Base-by-base conservation (phyloP, 2,329 filamentous ascomycete species). In the Alternaria consortialis region DNA sequence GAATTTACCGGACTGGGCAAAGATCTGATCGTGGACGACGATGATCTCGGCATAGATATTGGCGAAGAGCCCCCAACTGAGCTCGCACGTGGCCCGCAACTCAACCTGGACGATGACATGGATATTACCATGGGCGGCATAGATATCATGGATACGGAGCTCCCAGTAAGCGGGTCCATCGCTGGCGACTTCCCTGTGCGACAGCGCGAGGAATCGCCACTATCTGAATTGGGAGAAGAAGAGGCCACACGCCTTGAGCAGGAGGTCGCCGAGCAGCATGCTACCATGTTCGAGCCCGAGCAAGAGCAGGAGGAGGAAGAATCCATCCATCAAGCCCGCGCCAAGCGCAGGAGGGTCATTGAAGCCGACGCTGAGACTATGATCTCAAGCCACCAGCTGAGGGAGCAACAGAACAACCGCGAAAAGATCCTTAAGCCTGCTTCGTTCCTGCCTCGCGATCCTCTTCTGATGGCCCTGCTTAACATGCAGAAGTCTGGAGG, bases 401-500 rank as follows among this genome's bases (percentile, higher is more conserved):
- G 92, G 77, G 89, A 91, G 66, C 93, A 96, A 76, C 93, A 97
- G 76, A 86, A 89, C 58, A 92, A 97, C 76, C 91, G 91, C 66
- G 90, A 92, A 46, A 92, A 91, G 72, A 98, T 98, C 63, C 84
- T 97, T 58, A 94, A 91, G 79, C 87, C 90, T 2, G 88, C 91
- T 7, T 88, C 89, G 0, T 97, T 96, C 79, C 84, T 99, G 44
- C 93, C 94, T 2, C 89, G 92, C 39, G 93, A 99, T 69, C 92
- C 94, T 2, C 88, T 94, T 55, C 84, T 98, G 13, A 85, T 98
- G 31, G 92, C 93, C 34, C 83, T 99, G 23, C 91, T 97, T 84
- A 92, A 94, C 70, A 91, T 97, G 86, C 95, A 97, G 78, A 93
- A 91, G 81, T 93, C 87, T 55, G 94, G 95, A 55, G 92, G 89